Base-by-base conservation (phyloP, 2,329 filamentous ascomycete genomes). In the Byssothecium circinans region DNA sequence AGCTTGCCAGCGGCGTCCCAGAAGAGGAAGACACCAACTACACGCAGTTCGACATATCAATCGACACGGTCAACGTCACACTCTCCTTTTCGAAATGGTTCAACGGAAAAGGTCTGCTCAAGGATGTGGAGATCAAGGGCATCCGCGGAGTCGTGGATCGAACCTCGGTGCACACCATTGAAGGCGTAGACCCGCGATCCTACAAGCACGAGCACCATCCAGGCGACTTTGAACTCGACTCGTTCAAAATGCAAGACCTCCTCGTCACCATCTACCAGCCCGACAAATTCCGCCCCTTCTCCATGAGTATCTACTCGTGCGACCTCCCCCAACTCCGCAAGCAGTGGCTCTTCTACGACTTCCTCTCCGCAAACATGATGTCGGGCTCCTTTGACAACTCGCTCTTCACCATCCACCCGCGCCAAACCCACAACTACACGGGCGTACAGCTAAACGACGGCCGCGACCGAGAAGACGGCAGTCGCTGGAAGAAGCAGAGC, bases 21-120 rank as follows among this genome's bases (percentile, higher is more conserved):
- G 71, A 73, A 17, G 81, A 85, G 48, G 91, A 97, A 64, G 92
- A 97, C 65, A 90, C 89, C 15, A 99, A 99, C 66, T 99, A 97
- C 69, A 96, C 91, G 0, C 94, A 99, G 60, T 99, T 96, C 60
- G 94, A 99, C 64, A 78, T 99, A 14, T 96, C 91, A 0, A 89
- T 99, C 49, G 89, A 94, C 53, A 95, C 89, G 0, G 89, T 99
- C 52, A 96, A 99, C 64, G 92, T 99, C 34, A 97, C 92, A 0
- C 72, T 99, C 20, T 99, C 94, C 0, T 97, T 99, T 60, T 81
- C 91, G n/a, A 97, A 96, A 68, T 99, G 94, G 94, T 95, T 95
- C 83, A 97, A 96, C 60, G 92, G 94, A 18, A 96, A 92, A 70
- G 94, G 94, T 0, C 79, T 95, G 5, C 76, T 99, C 8, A 86